A percentile compares a stretch with the other conserved stretches of the same genome.
Evolutionary conservation across 2,329 filamentous ascomycete genomes (phyloP).

Genomic region (Emmonsiellopsis sp.): DNA sequence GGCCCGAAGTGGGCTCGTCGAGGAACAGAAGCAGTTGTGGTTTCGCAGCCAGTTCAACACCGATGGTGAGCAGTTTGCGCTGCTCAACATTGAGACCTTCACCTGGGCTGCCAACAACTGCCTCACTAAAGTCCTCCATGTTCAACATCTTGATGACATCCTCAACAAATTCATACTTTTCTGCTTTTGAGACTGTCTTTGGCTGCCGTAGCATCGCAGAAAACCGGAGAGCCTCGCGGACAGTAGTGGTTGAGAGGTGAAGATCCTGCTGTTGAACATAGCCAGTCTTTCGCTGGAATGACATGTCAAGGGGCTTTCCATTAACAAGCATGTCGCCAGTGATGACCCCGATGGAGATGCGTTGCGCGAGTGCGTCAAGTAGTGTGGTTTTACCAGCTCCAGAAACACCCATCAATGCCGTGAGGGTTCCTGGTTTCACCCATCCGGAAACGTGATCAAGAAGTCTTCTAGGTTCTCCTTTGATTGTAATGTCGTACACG

Average conservation of each 20-base stretch:
- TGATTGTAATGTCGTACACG: slow-evolving; percentile 44
- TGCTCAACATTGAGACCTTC: slow-evolving; percentile 59
- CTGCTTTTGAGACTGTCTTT: slow-evolving; percentile 54
- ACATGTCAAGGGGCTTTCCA: slow-evolving; percentile 45
- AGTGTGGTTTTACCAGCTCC: slow-evolving; percentile 55
- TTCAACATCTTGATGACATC: slow-evolving; percentile 79
- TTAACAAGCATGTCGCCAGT: slow-evolving; percentile 59
- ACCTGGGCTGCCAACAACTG: slow-evolving; percentile 76
- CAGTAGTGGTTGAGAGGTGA: slow-evolving; percentile 72
- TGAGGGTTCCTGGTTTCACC: slow-evolving; percentile 48
- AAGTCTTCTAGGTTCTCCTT: slow-evolving; percentile 41
- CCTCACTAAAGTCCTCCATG: slow-evolving; percentile 82
- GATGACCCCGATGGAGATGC: slow-evolving; percentile 53
- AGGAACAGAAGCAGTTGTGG: slow-evolving; percentile 78
- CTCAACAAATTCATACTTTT: slow-evolving; percentile 78
- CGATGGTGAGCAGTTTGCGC: slow-evolving; percentile 71
- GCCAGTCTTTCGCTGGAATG: slow-evolving; percentile 56
- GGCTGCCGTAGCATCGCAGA: slow-evolving; percentile 78
- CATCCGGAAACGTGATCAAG: slow-evolving; percentile 46
- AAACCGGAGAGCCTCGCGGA: slow-evolving; percentile 78
- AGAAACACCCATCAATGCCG: slow-evolving; percentile 52
- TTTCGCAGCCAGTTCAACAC: slow-evolving; percentile 85
- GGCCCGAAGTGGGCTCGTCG: slow-evolving; percentile 84
- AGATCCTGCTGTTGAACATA: slow-evolving; percentile 66
- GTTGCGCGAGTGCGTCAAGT: slow-evolving; percentile 47